Conservation (phyloP, 2,329 filamentous ascomycete species). For the Aspergillus vadensis region DNA sequence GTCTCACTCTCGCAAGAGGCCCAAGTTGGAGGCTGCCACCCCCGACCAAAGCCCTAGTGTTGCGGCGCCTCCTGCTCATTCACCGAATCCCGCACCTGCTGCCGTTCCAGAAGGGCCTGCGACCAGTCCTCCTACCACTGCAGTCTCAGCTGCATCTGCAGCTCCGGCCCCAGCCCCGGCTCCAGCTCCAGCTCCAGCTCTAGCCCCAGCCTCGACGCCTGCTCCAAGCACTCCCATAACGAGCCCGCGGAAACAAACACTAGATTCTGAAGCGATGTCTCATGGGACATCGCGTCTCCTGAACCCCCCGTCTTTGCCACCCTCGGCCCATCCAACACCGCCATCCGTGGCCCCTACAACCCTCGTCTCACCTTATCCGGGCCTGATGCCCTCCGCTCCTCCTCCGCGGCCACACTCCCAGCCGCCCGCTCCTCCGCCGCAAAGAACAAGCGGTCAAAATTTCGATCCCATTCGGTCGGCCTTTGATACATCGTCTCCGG, state of each 20-base stretch:
- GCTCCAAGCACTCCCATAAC: constrained; percentile 17
- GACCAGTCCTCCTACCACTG: constrained; percentile 9
- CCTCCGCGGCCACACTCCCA: constrained; percentile 46
- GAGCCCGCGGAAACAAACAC: constrained; percentile 7
- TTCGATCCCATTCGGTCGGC: constrained; percentile 86
- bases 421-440: constrained; percentile 44
- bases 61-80: not conserved
- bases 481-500: constrained; percentile 49
- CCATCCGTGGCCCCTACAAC: constrained; percentile 28
- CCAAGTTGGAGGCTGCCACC: constrained; percentile 41
- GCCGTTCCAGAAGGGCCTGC: constrained; percentile 12
- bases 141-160: constrained; percentile 8
- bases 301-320: constrained; percentile 26
- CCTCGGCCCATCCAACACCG: constrained; percentile 32
- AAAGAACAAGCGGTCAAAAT: constrained; percentile 73
- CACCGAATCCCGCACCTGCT: constrained; percentile 1
- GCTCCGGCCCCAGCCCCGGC: constrained; percentile 16
- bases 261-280: constrained; percentile 22
- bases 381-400: constrained; percentile 23
- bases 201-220: constrained; percentile 20
- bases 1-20: constrained; percentile 50
- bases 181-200: constrained; percentile 15
- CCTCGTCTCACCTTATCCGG: constrained; percentile 21
- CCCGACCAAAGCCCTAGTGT: constrained; percentile 10
- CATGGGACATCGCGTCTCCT: constrained; percentile 20